Percentiles rank a stretch among this genome's conserved stretches.
Conservation (phyloP, 106 monocot genomes). For the Vanilla planifolia region DNA sequence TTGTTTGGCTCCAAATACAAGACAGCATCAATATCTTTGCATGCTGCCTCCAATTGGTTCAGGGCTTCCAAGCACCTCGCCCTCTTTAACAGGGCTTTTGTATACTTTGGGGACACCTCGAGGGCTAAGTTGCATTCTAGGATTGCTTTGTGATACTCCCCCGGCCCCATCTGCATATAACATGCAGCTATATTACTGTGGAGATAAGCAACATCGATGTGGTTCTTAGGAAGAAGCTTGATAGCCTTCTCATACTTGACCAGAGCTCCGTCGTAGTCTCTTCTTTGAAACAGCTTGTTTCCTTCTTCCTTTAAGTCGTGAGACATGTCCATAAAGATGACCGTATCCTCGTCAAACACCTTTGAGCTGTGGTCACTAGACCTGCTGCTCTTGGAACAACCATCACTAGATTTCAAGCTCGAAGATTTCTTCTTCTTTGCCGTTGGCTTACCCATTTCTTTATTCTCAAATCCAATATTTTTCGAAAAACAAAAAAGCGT, state of each 20-base stretch:
- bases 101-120: conserved; percentile 67
- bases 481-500: too few relatives aligned
- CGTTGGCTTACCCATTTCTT: conserved; percentile 71
- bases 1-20: conserved; percentile 71
- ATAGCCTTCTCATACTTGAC: conserved; percentile 81
- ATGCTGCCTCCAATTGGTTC: conserved; percentile 49
- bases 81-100: conserved; percentile 74
- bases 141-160: conserved; percentile 57
- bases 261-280: conserved; percentile 68
- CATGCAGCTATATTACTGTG: conserved; percentile 74
- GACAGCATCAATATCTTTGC: conserved; percentile 52
- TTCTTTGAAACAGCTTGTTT: conserved; percentile 64
- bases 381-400: conserved; percentile 23
- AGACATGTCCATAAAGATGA: conserved; percentile 67
- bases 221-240: conserved; percentile 69
- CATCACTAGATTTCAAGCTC: conserved; percentile 14
- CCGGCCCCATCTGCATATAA: conserved; percentile 74
- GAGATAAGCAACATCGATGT: conserved; percentile 56
- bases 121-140: conserved; percentile 82
- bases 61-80: conserved; percentile 82
- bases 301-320: conserved; percentile 75
- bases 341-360: conserved; percentile 49
- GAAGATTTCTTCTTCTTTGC: conserved; percentile 64
- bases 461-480: too few relatives aligned
- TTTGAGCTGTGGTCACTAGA: conserved; percentile 26